Percentiles rank a stretch among this genome's conserved stretches.
These are phyloP conservation scores for Chlorokybus atmophyticus DNA, from an alignment of 139 green algal genomes.

Conservation along the genomic window DNA sequence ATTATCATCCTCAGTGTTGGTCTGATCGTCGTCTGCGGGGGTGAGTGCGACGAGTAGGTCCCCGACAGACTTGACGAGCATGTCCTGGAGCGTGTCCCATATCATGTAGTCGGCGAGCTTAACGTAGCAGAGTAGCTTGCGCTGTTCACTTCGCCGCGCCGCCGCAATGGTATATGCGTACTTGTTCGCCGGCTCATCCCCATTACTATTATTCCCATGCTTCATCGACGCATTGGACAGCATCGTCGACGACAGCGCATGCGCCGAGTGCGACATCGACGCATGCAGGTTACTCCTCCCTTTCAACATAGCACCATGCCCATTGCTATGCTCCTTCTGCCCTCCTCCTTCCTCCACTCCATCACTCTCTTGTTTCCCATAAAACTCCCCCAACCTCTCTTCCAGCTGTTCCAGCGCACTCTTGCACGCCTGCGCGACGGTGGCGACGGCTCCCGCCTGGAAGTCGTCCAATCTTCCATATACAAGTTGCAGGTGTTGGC, in stretches of 20 bases:
- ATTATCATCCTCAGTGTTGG: background rate
- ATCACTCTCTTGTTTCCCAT: slow-evolving; percentile 28
- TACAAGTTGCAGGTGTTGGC: slow-evolving; percentile 17
- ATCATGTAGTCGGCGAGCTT: slow-evolving; percentile 63
- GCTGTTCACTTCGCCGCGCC: slow-evolving; percentile 51
- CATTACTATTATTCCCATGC: background rate
- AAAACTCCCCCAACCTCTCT: slow-evolving; percentile 34
- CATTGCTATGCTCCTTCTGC: too few species aligned
- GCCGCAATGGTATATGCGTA: slow-evolving; percentile 62
- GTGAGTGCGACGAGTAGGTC: slow-evolving; percentile 14
- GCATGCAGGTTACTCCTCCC: too few species aligned
- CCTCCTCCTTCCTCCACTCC: too few species aligned
- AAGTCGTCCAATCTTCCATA: slow-evolving; percentile 25
- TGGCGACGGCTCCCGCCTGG: slow-evolving; percentile 8
- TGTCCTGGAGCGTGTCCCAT: slow-evolving; percentile 50
- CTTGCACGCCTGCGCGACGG: slow-evolving; percentile 41
- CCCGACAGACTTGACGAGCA: slow-evolving; percentile 42
- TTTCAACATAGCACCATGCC: background rate
- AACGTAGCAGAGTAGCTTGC: slow-evolving; percentile 54
- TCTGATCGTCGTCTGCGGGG: background rate
- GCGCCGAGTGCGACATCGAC: too few species aligned
- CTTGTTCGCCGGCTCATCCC: slow-evolving; percentile 28
- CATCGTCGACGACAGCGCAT: too few species aligned
- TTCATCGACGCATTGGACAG: background rate
- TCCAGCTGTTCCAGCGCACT: slow-evolving; percentile 45